Base-by-base conservation (phyloP, 2,329 filamentous ascomycete species). In the Basipetospora chlamydospora region DNA sequence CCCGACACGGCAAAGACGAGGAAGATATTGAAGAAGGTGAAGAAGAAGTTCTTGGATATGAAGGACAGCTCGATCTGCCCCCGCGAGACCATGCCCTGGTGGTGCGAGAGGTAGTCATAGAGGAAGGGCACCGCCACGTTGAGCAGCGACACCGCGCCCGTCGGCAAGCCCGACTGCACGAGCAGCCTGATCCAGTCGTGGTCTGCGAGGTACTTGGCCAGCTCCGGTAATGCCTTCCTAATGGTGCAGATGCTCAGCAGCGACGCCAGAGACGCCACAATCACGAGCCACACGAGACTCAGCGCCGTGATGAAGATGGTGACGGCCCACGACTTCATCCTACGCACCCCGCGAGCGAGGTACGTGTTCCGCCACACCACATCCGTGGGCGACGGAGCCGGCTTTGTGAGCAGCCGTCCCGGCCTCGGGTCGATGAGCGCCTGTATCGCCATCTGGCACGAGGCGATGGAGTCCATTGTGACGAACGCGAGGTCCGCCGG, bases 11-110 rank as follows among this genome's bases (percentile, higher is more conserved):
- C 92, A 54, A 96, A 95, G 30, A 96, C 74, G 35, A 96, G 72
- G 59, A 98, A 98, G 39, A 96, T 84, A 59, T 98, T 98, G 72
- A 98, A 96, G 58, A 98, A 98, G 8, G 82, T 87, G 54, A 98
- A 98, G 67, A 96, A 94, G 61, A 96, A 98, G 57, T 96, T 98
- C 62, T 98, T 98, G 37, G 85, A 94, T 45, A 98, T 88, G 30
- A 92, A 69, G 0, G 90, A 96, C 6, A 98, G 67, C 56, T 96
- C 90, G 16, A 98, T 78, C 43, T 98, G 90, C 30, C 85, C 85
- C 47, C 86, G 83, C 1, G 90, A 96, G 35, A 94, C 84, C 77
- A 92, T 92, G 33, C 90, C 90, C 61, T 98, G 90, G 36, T 75
- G 70, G 53, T 87, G 87, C 3, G 88, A 85, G 9, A 98, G 70